A percentile compares a stretch with the other conserved stretches of the same genome.
Evolutionary conservation across 2,329 filamentous ascomycete species (phyloP).

Genomic region (Stagonosporopsis chrysanthemi): DNA sequence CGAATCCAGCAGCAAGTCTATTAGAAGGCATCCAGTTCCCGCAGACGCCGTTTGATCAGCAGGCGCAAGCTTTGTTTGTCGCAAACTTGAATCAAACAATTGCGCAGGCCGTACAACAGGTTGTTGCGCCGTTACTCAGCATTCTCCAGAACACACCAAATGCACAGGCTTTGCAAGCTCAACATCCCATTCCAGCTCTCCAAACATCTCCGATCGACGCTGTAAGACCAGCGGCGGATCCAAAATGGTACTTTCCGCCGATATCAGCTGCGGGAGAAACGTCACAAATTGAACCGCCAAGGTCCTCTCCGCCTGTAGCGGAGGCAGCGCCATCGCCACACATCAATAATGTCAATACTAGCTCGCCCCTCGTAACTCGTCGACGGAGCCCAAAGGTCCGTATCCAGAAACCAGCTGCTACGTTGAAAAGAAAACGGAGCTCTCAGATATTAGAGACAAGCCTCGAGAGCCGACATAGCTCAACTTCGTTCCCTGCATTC

Average conservation of each 20-base stretch:
- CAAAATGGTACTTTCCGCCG: constrained; percentile 40
- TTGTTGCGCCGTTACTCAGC: constrained; percentile 31
- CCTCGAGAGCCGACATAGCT: not conserved
- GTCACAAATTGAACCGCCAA: not conserved
- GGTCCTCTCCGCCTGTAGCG: constrained; percentile 1
- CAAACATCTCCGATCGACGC: constrained; percentile 16
- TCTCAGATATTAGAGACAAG: not conserved
- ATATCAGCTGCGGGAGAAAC: not conserved
- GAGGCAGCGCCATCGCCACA: not conserved
- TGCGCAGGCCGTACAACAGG: constrained; percentile 35
- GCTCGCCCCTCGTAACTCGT: constrained; percentile 8
- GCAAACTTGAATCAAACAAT: constrained; percentile 33
- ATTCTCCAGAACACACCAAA: constrained; percentile 23
- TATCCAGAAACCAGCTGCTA: constrained; percentile 10
- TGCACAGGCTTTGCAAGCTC: constrained; percentile 7
- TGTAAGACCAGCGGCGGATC: constrained; percentile 35
- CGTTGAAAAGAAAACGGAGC: not conserved
- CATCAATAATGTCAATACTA: not conserved
- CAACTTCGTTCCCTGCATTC: not conserved
- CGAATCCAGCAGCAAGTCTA: constrained; percentile 29
- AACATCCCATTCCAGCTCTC: constrained; percentile 10
- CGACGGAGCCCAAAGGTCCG: constrained; percentile 26
- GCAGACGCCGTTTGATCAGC: constrained; percentile 40
- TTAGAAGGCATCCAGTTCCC: constrained; percentile 33
- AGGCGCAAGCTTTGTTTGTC: constrained; percentile 39